phyloP scores from a whole-genome alignment of 257 asterid species.

The Plectranthus barbatus region DNA sequence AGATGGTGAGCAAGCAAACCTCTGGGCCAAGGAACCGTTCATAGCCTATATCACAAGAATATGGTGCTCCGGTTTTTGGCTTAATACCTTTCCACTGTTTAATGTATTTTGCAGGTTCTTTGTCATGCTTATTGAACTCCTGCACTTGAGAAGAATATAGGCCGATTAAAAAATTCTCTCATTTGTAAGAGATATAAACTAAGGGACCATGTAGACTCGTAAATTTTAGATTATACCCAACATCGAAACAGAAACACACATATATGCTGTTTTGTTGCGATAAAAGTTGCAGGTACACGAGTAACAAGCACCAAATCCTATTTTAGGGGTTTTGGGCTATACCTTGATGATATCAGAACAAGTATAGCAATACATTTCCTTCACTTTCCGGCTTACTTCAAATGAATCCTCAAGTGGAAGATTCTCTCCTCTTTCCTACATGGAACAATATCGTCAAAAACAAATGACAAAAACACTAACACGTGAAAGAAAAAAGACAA shows the following conservation, averaged over 20 bases:
- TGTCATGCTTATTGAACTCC: constrained; percentile 95
- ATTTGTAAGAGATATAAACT: background rate
- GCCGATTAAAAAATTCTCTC: constrained; percentile 9
- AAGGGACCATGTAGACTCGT: background rate
- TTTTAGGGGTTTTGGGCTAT: constrained; percentile 17
- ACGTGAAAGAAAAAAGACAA: background rate
- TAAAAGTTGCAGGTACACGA: background rate
- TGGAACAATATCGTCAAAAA: constrained; percentile 15
- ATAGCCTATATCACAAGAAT: no score
- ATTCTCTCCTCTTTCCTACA: constrained; percentile 91
- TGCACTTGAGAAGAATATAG: constrained; percentile 28
- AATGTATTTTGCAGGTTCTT: constrained; percentile 76
- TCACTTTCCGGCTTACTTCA: constrained; percentile 82
- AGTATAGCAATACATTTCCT: constrained; percentile 85
- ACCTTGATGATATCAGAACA: constrained; percentile 97
- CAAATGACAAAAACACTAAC: background rate
- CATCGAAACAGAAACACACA: constrained; percentile 3
- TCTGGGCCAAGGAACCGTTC: constrained; percentile 99
- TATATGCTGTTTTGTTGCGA: background rate
- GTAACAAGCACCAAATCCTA: background rate
- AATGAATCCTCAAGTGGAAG: constrained; percentile 91
- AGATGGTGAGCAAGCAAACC: constrained; percentile 39
- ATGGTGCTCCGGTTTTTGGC: constrained; percentile 95
- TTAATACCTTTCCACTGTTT: constrained; percentile 94
- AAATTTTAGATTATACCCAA: background rate